A percentile compares a stretch with the other conserved stretches of the same genome.
Evolutionary conservation across 441 rosid species (phyloP).

Genomic region (Omphalea diandra): DNA sequence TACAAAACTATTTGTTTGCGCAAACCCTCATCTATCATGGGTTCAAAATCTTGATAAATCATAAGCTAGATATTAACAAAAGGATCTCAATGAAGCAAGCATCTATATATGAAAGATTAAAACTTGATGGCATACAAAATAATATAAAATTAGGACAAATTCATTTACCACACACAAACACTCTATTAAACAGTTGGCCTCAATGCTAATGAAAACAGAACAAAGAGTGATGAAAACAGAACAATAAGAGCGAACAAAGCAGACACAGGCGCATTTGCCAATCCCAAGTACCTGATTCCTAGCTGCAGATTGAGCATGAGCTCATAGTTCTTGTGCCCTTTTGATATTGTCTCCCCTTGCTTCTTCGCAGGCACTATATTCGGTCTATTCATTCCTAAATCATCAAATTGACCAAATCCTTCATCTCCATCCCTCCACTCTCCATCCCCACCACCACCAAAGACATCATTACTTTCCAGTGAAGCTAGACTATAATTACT

Average conservation of each 20-base stretch:
- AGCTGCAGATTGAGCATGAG: slow-evolving; percentile 98
- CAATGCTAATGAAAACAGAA: not conserved
- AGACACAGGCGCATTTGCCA: slow-evolving; percentile 15
- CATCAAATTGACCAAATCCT: slow-evolving; percentile 47
- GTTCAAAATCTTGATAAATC: not conserved
- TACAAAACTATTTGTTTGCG: not conserved
- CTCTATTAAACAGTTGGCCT: not conserved
- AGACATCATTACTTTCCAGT: slow-evolving; percentile 20
- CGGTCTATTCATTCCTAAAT: slow-evolving; percentile 36
- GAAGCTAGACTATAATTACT: slow-evolving; percentile 39
- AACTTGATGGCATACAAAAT: not conserved
- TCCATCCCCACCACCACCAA: slow-evolving; percentile 26
- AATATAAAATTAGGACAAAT: not conserved
- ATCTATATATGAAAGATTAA: not conserved
- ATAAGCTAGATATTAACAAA: not conserved
- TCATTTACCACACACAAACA: not conserved
- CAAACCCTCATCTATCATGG: not conserved
- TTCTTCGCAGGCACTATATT: slow-evolving; percentile 52
- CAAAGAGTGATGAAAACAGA: not conserved
- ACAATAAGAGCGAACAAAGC: slow-evolving; percentile 12
- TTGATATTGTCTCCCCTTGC: slow-evolving; percentile 80
- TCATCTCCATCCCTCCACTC: slow-evolving; percentile 40
- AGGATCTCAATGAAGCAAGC: not conserved
- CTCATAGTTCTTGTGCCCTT: slow-evolving; percentile 93
- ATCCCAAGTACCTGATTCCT: slow-evolving; percentile 75